Evolutionary conservation across 768 basidiomycete species (phyloP), one percentile per base, ranked within the genome.

Genomic region (Hericium alpestre): DNA sequence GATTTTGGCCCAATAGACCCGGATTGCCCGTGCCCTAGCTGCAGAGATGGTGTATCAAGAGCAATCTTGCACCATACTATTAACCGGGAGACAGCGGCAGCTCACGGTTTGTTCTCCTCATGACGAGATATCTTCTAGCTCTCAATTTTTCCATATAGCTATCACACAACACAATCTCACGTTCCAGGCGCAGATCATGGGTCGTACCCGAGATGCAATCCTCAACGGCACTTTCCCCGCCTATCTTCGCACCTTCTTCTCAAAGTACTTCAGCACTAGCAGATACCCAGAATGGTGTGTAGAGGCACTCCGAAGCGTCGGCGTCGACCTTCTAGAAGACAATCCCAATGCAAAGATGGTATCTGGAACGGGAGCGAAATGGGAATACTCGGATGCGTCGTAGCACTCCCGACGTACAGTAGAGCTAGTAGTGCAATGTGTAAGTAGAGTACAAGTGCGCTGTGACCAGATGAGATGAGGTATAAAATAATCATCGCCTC

Each of bases 261-360:
- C 74, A 38, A 72, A 74, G 47, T 94, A 93, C 68, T 95, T 90
- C 64, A 84, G 80, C 7, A 76, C 81, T 56, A 71, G 74, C n/a
- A 86, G 86, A 10, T 91, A 93, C 67, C 91, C 91, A 0, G 81
- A 83, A 65, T 95, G 92, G 92, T 89, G 88, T 63, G 81, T 94
- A 1, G 87, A 90, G 64, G 93, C 92, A 11, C 71, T 95, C 53
- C 74, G 77, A 23, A 85, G 82, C 55, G 92, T 95, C 12, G 87
- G 87, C 0, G 88, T 95, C 0, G 90, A 95, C 66, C 69, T 94
- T 47, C 71, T 92, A 37, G 80, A 85, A 58, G 80, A 77, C 22
- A 71, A 66, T 22, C 64, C 71, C 27, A 66, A 77, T 23, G 68
- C 74, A 5, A 78, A 75, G 55, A 67, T 86, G 0, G 73, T 86